Base-by-base conservation (phyloP, 176 grass and related monocot species). In the Tillandsia leiboldiana region DNA sequence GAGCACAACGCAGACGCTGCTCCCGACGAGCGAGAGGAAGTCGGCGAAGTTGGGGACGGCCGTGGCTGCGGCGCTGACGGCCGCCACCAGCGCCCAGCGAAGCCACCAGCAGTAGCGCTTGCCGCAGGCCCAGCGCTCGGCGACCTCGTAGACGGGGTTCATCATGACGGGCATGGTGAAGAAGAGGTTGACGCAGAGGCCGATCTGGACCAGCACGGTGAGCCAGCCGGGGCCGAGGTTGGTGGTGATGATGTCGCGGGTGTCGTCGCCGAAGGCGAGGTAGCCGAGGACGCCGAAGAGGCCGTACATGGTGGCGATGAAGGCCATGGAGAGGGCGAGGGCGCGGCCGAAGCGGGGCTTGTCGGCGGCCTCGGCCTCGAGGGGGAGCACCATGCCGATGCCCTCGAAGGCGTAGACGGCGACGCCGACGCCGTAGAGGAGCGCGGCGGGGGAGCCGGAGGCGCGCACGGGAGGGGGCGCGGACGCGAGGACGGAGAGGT, bases 91-190 rank as follows among this genome's bases (percentile, higher is more conserved):
- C 15, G 77, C 14, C 82, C 94, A 99, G 27, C 94, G 82, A 71
- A 93, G 80, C 94, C 83, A 99, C 81, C 81, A 85, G 63, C 86
- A 83, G 80, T 90, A 99, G 9, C 76, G 78, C 66, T 86, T 99
- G 50, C 72, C 81, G 76, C 66, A 85, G 72, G 88, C 69, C 74
- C 88, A 88, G 14, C 94, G 82, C 84, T 99, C 89, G 49, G 84
- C 84, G 52, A 99, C 87, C 86, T 99, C 94, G 76, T 82, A 99
- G 0, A 99, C 89, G 1, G 94, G 89, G 79, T 99, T 89, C 94
- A 99, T 99, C 94, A 92, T 90, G 13, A 99, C 87, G 22, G 94
- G 87, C 79, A 99, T 82, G 73, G 94, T 86, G 84, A 99, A 99
- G 82, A 93, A 99, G 77, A 99, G 87, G 83, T 93, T 99, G 75